Evolutionary conservation across 805 yeast genomes (phyloP).

Genomic region (Nakazawaea wyomingensis): DNA sequence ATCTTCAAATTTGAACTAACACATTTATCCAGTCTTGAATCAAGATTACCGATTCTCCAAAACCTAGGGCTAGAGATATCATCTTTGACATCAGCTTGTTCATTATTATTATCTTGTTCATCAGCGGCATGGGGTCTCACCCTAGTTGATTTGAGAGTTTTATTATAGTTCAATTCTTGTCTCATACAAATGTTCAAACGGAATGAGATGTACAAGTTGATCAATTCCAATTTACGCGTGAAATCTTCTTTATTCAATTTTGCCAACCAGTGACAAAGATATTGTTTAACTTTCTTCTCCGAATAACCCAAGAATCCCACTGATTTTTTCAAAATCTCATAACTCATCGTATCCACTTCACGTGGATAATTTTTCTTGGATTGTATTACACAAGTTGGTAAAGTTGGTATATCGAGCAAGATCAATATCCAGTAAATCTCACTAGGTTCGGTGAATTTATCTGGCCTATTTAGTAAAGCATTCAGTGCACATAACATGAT

Average conservation of each 20-base stretch:
- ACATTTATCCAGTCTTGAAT: constrained; percentile 16
- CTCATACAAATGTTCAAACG: constrained; percentile 55
- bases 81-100: too few species aligned
- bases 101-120: not conserved
- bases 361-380: constrained; percentile 25
- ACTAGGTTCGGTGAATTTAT: constrained; percentile 32
- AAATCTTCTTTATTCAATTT: constrained; percentile 39
- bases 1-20: constrained; percentile 31
- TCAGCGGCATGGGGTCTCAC: not conserved
- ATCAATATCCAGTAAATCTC: constrained; percentile 58
- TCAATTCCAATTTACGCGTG: constrained; percentile 50
- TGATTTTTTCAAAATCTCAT: constrained; percentile 63
- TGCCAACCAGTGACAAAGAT: constrained; percentile 51
- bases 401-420: constrained; percentile 62
- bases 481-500: constrained; percentile 48
- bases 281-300: constrained; percentile 32
- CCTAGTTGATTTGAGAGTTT: not conserved
- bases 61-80: not conserved
- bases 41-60: constrained; percentile 7
- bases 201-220: constrained; percentile 75
- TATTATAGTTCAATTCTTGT: constrained; percentile 20
- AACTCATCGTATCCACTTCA: constrained; percentile 52
- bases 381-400: constrained; percentile 41
- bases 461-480: constrained; percentile 44
- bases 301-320: constrained; percentile 62